Base-by-base conservation (phyloP, 176 grass and related monocot species). In the Phragmites australis region DNA sequence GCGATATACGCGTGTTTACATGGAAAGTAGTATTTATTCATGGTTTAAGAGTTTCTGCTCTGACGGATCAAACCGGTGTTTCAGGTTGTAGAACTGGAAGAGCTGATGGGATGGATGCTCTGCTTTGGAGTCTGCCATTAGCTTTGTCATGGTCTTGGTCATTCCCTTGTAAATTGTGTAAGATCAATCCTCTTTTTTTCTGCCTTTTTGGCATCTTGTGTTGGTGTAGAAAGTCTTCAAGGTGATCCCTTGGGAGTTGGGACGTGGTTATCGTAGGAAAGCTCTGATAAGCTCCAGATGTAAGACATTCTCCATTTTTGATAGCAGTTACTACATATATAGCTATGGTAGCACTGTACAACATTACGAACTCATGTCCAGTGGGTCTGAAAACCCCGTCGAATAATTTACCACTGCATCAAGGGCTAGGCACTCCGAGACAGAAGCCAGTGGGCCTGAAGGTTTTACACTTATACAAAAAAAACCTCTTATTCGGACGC, bases 1-100 rank as follows among this genome's bases (percentile, higher is more conserved):
- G 7, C 27, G 2, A 40, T 41, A 4, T 37, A 45, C 34, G 25
- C 23, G 16, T 60, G 1, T 45, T 18, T n/a, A 26, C 40, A 18
- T 68, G 16, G 27, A 64, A 75, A 27, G 42, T 73, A 30, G n/a
- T 65, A 72, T 52, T 21, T 50, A 70, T 45, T 16, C 31, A 29
- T 60, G 22, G 22, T 37, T 59, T 22, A 8, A 22, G 43, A 29
- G 32, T 17, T 51, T 60, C 27, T 58, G 37, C 41, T 47, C 86
- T 89, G 77, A 93, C 29, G 63, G 68, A 73, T 74, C 2, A 21
- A 88, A 55, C 26, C 83, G 29, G 41, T 56, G 56, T 94, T 71
- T 43, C 92, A 92, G 92, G 68, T 82, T 91, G 81, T 94, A 88
- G 82, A 71, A 58, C 60, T 26, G 45, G 32, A 88, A 71, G 41